phyloP scores from a whole-genome alignment of 2,329 filamentous ascomycete genomes.

The Clarireedia sp. region DNA sequence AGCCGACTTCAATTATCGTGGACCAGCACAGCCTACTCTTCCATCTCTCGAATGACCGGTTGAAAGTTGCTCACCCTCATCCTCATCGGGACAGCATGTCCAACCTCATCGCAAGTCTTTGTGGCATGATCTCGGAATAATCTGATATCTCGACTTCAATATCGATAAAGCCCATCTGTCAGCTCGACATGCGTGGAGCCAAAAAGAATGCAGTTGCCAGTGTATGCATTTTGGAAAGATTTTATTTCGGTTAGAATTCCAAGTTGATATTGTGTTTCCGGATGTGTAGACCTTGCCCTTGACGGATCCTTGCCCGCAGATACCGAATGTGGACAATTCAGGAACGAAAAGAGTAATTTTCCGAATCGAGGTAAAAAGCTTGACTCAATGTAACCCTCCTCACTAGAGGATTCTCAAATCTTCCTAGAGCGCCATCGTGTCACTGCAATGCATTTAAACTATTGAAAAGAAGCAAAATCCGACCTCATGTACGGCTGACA shows the following conservation, averaged over 20 bases:
- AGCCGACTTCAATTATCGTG: background rate
- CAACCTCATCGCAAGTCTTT: no score
- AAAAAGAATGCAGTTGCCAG: background rate
- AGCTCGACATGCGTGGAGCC: background rate
- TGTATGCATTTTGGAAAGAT: background rate
- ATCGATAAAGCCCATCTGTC: background rate
- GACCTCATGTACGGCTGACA: background rate
- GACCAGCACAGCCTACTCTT: background rate
- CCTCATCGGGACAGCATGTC: no score
- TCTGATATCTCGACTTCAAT: background rate
- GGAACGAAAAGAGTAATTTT: conserved; percentile 1
- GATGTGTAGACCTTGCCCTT: background rate
- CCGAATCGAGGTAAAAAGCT: conserved; percentile 1
- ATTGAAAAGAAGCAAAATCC: conserved; percentile 3
- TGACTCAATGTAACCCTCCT: background rate
- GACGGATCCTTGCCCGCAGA: background rate
- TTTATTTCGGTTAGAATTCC: background rate
- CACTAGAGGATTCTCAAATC: background rate
- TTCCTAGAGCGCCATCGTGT: background rate
- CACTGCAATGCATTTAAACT: conserved; percentile 1
- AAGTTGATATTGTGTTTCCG: background rate
- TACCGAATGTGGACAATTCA: background rate
- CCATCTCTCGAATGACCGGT: background rate
- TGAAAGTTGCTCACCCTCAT: background rate
- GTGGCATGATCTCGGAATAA: background rate